phyloP scores from a whole-genome alignment of 163 green algal genomes.

The Coccomyxa subellipsoidea region DNA sequence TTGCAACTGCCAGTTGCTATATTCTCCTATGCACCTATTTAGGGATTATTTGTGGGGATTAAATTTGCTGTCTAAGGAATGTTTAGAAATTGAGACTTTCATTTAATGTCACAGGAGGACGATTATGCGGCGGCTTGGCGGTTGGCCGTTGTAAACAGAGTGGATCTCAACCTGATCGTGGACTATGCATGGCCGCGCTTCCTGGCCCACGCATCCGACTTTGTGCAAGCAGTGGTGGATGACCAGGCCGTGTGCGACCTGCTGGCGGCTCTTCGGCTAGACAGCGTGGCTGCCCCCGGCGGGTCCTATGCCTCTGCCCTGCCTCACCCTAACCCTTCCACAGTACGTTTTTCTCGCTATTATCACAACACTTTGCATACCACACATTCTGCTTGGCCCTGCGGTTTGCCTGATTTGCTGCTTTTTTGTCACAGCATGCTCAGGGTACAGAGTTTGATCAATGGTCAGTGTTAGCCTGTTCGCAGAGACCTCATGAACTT shows the following conservation, averaged over 20 bases:
- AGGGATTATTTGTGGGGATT: too few relatives aligned
- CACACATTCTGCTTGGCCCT: neutral
- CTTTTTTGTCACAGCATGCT: too few relatives aligned
- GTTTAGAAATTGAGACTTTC: too few relatives aligned
- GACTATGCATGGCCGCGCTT: slow-evolving; percentile 74
- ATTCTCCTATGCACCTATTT: too few relatives aligned
- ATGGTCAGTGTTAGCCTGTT: too few relatives aligned
- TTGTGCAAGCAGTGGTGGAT: slow-evolving; percentile 48
- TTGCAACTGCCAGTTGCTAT: too few relatives aligned
- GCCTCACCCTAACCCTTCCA: neutral
- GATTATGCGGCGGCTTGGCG: slow-evolving; percentile 62
- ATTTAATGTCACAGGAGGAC: slow-evolving; percentile 10
- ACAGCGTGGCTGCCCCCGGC: slow-evolving; percentile 46
- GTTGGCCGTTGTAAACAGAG: slow-evolving; percentile 57
- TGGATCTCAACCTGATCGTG: slow-evolving; percentile 93
- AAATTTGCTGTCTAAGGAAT: too few relatives aligned
- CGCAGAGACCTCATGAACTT: too few relatives aligned
- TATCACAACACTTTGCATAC: too few relatives aligned
- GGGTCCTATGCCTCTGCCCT: slow-evolving; percentile 52
- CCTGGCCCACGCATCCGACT: slow-evolving; percentile 33
- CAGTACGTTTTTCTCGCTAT: too few relatives aligned
- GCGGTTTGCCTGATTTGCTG: neutral
- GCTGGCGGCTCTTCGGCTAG: slow-evolving; percentile 60
- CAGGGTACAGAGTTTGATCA: too few relatives aligned
- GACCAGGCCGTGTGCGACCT: slow-evolving; percentile 77